phyloP scores from a whole-genome alignment of 306 rosid genomes.

The Oxytropis ochrocephala region DNA sequence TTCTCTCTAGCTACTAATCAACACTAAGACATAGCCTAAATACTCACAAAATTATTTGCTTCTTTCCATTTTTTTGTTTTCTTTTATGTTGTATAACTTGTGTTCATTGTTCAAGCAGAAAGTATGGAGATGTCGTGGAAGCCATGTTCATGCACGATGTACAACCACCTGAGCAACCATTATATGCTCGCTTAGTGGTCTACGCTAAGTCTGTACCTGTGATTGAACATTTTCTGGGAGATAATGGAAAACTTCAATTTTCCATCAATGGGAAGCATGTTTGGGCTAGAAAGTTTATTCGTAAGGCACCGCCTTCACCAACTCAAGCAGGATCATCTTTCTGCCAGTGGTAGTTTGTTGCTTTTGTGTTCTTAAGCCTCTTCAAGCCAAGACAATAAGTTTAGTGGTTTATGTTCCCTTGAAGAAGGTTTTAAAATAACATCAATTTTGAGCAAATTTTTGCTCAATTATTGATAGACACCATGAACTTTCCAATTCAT shows the following conservation, averaged over 20 bases:
- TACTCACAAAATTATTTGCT: background rate
- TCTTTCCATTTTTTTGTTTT: no score
- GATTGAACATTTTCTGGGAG: conserved; percentile 25
- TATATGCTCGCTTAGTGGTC: conserved; percentile 52
- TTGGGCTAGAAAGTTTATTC: conserved; percentile 58
- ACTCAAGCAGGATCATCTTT: background rate
- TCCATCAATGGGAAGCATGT: conserved; percentile 62
- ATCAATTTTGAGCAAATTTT: no score
- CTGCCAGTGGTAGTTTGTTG: background rate
- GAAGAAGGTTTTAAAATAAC: no score
- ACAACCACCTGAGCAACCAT: conserved; percentile 30
- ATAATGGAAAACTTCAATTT: conserved; percentile 30
- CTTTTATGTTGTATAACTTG: background rate
- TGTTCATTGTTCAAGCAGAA: conserved; percentile 14
- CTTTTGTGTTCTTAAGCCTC: background rate
- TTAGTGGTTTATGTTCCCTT: no score
- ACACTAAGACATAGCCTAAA: no score
- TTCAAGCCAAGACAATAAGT: no score
- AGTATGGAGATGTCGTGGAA: conserved; percentile 46
- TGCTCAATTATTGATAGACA: no score
- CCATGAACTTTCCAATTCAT: no score
- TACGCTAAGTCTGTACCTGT: background rate
- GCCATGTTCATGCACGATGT: conserved; percentile 49
- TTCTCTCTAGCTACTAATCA: no score
- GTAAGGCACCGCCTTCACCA: conserved; percentile 8